Evolutionary conservation across 2,329 filamentous ascomycete species (phyloP).

Genomic region (Herpotrichia juniperi): DNA sequence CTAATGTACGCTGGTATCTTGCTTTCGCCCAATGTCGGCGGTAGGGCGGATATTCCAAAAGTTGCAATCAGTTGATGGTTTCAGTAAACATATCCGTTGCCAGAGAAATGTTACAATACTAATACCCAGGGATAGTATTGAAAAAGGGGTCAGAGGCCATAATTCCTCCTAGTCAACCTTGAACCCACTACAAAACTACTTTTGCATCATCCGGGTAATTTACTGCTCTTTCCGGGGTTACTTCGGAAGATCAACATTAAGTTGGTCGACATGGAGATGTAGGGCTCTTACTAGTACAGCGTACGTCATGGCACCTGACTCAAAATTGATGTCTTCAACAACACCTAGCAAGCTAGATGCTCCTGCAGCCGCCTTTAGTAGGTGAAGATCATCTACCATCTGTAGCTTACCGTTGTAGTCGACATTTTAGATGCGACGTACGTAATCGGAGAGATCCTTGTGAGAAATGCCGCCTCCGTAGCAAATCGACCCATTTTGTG

Average conservation of each 20-base stretch:
- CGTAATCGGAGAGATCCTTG: slow-evolving; percentile 53
- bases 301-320: slow-evolving; percentile 56
- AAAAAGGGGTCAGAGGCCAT: slow-evolving; percentile 43
- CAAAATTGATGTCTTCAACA: slow-evolving; percentile 57
- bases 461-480: slow-evolving; percentile 55
- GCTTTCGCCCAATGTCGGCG: slow-evolving; percentile 29
- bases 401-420: slow-evolving; percentile 53
- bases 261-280: not conserved
- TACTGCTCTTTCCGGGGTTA: slow-evolving; percentile 49
- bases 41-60: slow-evolving; percentile 30
- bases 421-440: slow-evolving; percentile 56
- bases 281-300: slow-evolving; percentile 44
- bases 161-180: slow-evolving; percentile 46
- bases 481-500: slow-evolving; percentile 53
- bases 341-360: slow-evolving; percentile 56
- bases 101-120: not conserved
- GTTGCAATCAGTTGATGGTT: slow-evolving; percentile 39
- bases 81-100: not conserved
- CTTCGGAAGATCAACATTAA: slow-evolving; percentile 6
- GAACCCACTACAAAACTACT: slow-evolving; percentile 47
- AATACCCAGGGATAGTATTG: slow-evolving; percentile 37
- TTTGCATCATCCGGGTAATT: slow-evolving; percentile 46
- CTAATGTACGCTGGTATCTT: slow-evolving; percentile 40
- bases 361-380: slow-evolving; percentile 50
- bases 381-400: slow-evolving; percentile 45